A percentile compares a stretch with the other conserved stretches of the same genome.
phyloP scores from a whole-genome alignment of 805 yeast species.

The Zygosaccharomyces rouxii region DNA sequence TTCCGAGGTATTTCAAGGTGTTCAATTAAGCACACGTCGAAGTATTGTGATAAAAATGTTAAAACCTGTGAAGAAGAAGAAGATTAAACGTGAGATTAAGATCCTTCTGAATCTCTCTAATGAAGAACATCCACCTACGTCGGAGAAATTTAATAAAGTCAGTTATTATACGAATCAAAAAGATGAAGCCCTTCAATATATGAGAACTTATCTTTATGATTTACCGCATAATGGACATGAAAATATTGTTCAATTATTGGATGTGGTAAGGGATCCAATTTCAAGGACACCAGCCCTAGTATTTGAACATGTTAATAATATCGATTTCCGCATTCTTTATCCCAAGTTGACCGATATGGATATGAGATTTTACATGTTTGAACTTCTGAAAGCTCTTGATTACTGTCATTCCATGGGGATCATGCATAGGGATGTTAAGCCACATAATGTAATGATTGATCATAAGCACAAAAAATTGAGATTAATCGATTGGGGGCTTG shows the following conservation, averaged over 20 bases:
- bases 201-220: conserved; percentile 27
- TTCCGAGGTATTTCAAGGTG: conserved; percentile 90
- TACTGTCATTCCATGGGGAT: conserved; percentile 92
- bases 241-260: conserved; percentile 70
- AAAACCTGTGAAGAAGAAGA: conserved; percentile 90
- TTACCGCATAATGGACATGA: conserved; percentile 43
- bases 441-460: conserved; percentile 94
- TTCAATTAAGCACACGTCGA: conserved; percentile 57
- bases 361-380: conserved; percentile 76
- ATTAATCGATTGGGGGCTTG: conserved; percentile 92
- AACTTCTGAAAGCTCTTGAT: conserved; percentile 77
- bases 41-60: conserved; percentile 81
- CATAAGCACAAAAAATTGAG: conserved; percentile 65
- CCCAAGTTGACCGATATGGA: conserved; percentile 72
- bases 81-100: conserved; percentile 84
- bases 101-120: conserved; percentile 72
- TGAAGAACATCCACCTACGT: conserved; percentile 30
- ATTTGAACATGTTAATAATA: conserved; percentile 79
- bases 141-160: conserved; percentile 22
- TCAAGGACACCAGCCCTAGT: conserved; percentile 82
- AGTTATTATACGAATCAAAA: conserved; percentile 30
- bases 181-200: conserved; percentile 25
- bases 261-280: conserved; percentile 75
- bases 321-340: conserved; percentile 76
- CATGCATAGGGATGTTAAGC: conserved; percentile 94